Base-by-base conservation (phyloP, 2,329 filamentous ascomycete genomes). In the Pseudocercospora macadamiae region DNA sequence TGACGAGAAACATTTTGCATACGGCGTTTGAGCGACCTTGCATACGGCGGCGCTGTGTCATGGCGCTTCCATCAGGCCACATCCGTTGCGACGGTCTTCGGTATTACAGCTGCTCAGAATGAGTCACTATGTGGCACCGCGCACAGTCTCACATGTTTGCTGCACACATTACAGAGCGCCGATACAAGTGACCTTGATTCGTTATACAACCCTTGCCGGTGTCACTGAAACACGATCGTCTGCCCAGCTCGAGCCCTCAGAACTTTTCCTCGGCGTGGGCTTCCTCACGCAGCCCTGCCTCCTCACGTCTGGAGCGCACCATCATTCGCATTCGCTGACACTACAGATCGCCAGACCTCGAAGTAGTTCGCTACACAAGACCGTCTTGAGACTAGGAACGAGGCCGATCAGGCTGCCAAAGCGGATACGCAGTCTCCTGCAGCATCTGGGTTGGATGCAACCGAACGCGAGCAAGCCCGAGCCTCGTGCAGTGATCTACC, bases 111-210 rank as follows among this genome's bases (percentile, higher is more conserved):
- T n/a, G 18, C 19, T 9, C n/a, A n/a, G n/a, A n/a, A n/a, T n/a
- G n/a, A n/a, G n/a, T n/a, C n/a, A n/a, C n/a, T n/a, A n/a, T n/a
- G n/a, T n/a, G n/a, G n/a, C n/a, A n/a, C n/a, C n/a, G n/a, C n/a
- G 45, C 45, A 32, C 45, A 28, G 45, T 30, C 19, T 26, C 45
- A 49, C 26, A 32, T 49, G 45, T 49, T 49, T 49, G 45, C 45
- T 49, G 45, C 30, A 18, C 21, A 32, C 28, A 8, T 3, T 5
- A 48, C 44, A 19, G 10, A 9, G 44, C 23, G 7, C 3, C 44
- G 26, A 14, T 14, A 18, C 36, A 21, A 9, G 16, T 39, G 36
- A 19, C 16, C 1, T 3, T 2, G 12, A 39, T 19, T 16, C 16
- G 3, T 19, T 42, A 2, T 42, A 19, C 5, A 12, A 12, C 23